Evolutionary conservation across 306 rosid species (phyloP), one percentile per base, ranked within the genome.

Genomic region (Acacia confusa): DNA sequence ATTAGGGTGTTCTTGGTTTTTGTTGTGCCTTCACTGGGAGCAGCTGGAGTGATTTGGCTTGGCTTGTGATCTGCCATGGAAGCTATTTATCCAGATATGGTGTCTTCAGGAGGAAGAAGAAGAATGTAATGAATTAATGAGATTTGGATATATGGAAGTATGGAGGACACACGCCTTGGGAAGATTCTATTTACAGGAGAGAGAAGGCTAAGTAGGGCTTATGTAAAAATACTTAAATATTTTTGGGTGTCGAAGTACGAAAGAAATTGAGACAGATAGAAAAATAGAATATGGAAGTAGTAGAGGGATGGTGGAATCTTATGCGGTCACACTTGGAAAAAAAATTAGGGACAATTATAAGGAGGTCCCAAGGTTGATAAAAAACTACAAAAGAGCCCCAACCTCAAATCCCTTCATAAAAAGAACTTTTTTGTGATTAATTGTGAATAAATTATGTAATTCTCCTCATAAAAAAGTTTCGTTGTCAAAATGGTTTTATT

Each of bases 61-160:
- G 72, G 73, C 17, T 43, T 57, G 43, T 24, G 20, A 53, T 84
- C 44, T 28, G 77, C 84, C 86, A 86, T 86, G 41, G 71, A 30
- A 44, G 63, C 53, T 20, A 24, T 9, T 2, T 30, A 30, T 30
- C 22, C 19, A 7, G n/a, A 6, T 19, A 48, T 48, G 2, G 5
- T 30, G 25, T 22, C 2, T 27, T 60, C 34, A 30, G 34, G 69
- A 64, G 9, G 71, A 67, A 20, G 72, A 34, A 67, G 27, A 7
- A 55, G 61, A 8, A 60, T 16, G 34, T 24, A 60, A 25, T 24
- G 66, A 68, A 19, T n/a, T 7, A 19, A 34, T 34, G 47, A 65
- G 43, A 30, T 30, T 7, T 65, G 53, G 74, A 69, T 41, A 69
- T 22, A 41, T 11, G 38, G 24, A 50, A 71, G 60, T 71, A 60